Evolutionary conservation across 2,329 filamentous ascomycete species (phyloP), one percentile per base, ranked within the genome.

Genomic region (Penicillium sp.): DNA sequence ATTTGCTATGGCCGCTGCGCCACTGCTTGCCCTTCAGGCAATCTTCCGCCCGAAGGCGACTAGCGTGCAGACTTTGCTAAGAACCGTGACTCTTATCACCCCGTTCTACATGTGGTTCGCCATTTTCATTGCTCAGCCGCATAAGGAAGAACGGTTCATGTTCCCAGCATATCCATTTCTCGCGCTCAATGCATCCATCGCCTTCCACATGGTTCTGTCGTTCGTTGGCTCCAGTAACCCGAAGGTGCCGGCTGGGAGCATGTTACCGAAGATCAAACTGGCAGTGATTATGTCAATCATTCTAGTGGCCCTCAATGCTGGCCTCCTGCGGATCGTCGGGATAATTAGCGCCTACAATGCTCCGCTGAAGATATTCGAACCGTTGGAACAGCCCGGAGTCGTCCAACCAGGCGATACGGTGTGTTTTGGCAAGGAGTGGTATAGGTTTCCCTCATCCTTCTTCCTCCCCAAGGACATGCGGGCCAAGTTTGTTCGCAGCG

Each of bases 131-230:
- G 66, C 85, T 8, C 93, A 98, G 66, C 88, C 93, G 13, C 93
- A 98, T 72, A 98, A 98, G 64, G 93, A 98, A 67, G 93, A 98
- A 70, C 79, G 93, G 6, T 98, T 98, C 74, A 97, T 98, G 90
- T 98, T 95, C 63, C 93, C 93, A 0, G 87, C 82, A 2, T 98
- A 98, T 62, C 93, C 93, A 1, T 88, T 91, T 55, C 76, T 98
- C 32, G 85, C 87, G 0, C 76, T 98, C 32, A 96, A 95, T 62
- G 90, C 90, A 3, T 87, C 91, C 7, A 79, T 96, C 46, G 80
- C 87, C 4, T 73, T 94, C 32, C 89, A 97, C 66, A 85, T 93
- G 51, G 63, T 94, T 1, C 76, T 97, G 15, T 77, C 82, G 12
- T 83, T 84, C 32, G 71, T 95, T 42, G 88, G 90, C 17, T 83